Base-by-base conservation (phyloP, 139 green algal genomes). In the Nannochloris sp. region DNA sequence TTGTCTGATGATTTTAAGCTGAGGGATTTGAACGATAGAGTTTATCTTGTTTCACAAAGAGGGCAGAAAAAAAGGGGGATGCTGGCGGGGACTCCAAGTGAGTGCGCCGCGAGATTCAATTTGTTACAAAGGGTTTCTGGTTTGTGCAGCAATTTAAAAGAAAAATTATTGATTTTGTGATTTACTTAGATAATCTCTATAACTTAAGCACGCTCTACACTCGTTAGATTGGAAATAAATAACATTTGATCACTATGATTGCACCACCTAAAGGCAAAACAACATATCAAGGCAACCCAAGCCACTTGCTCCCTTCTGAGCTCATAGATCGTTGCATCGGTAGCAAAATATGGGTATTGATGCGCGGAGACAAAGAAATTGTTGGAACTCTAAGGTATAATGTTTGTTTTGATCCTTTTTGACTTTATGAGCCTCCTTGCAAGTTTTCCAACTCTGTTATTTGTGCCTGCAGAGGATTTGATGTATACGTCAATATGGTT, bases 401-500 rank as follows among this genome's bases (percentile, higher is more conserved):
- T 3, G 14, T 0, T 15, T n/a, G 54, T n/a, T 34, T n/a, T n/a
- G n/a, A n/a, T n/a, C n/a, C n/a, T 6, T 33, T 4, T 13, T 32
- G 30, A 37, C 42, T 15, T 59, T n/a, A 45, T 14, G 24, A 61
- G 32, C n/a, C n/a, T 3, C 46, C 24, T 47, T n/a, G 7, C 34
- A 54, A 6, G 2, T 29, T 30, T 32, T 2, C 53, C 7, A 5
- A 36, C 61, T 39, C 8, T 4, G 33, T 32, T 24, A 25, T 9
- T 23, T 59, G 9, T 12, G 5, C n/a, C 4, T 46, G 70, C 70
- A 77, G 64, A 35, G 95, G 95, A 12, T 99, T 99, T 66, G 95
- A 99, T 58, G 87, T 96, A 2, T 99, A 96, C 68, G 95, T 99
- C 2, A 99, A 99, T 78, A 99, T 99, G 92, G 95, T 99, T 42